Evolutionary conservation across 2,329 filamentous ascomycete genomes (phyloP).

Genomic region (Diaporthe caulivora): DNA sequence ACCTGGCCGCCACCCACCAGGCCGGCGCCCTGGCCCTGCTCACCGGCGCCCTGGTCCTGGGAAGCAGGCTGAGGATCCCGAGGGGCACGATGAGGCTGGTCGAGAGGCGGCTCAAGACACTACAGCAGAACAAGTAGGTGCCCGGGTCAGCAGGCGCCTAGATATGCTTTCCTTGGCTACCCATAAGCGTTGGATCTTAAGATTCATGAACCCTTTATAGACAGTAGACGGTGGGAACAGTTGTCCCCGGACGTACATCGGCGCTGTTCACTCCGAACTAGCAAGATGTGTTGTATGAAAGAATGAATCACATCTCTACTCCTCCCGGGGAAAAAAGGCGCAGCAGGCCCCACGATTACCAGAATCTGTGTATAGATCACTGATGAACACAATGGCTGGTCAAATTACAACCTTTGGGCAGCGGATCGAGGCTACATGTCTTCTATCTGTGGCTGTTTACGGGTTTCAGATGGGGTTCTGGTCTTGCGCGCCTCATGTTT

Average conservation of each 20-base stretch:
- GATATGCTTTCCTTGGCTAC: slow-evolving; percentile 10
- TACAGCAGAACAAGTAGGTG: slow-evolving; percentile 27
- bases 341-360: not conserved
- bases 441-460: not conserved
- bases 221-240: not conserved
- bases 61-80: slow-evolving; percentile 82
- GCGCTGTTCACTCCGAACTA: not conserved
- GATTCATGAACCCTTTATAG: slow-evolving; percentile 22
- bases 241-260: not conserved
- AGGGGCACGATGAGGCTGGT: slow-evolving; percentile 72
- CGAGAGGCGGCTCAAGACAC: slow-evolving; percentile 58
- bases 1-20: slow-evolving; percentile 91
- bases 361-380: too few species aligned
- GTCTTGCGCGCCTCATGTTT: not conserved
- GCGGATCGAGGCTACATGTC: not conserved
- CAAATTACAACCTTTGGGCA: not conserved
- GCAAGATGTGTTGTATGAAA: not conserved
- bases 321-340: not conserved
- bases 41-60: slow-evolving; percentile 84
- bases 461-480: not conserved
- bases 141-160: not conserved
- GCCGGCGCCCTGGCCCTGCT: slow-evolving; percentile 88
- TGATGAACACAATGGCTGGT: not conserved
- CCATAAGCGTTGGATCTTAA: slow-evolving; percentile 33
- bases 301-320: slow-evolving; percentile 21